Base-by-base conservation (phyloP, 352 stramenopile species). In the Elongisporangium prolatum region DNA sequence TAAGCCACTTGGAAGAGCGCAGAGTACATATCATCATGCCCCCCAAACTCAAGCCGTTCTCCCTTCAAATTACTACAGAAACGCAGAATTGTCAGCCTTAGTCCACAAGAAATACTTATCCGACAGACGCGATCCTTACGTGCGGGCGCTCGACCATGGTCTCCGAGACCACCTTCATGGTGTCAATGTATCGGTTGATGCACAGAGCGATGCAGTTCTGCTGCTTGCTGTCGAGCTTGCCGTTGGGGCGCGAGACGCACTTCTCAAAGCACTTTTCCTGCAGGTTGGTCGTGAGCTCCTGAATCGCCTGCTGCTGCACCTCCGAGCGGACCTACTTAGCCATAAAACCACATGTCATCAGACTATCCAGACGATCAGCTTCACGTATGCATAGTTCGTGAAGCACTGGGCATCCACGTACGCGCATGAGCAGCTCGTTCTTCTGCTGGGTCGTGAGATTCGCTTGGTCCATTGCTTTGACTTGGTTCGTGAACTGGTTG, bases 221-320 rank as follows among this genome's bases (percentile, higher is more conserved):
- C 75, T 96, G 85, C 79, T 96, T 96, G 77, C 78, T 84, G 67
- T 93, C 84, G 40, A 96, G 71, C 72, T 93, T 93, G 61, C 80
- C 80, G 57, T 80, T 85, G 18, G 87, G 72, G 56, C 71, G 80
- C 48, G 84, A 76, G 67, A 96, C 79, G 75, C 87, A 96, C 71
- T 95, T 92, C 74, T 96, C 85, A 61, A 96, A 96, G 68, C 87
- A 96, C 65, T 96, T 96, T 57, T 93, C 83, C 71, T 94, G 85
- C 51, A 96, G 60, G 62, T 84, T 93, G 71, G 89, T 80, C 54
- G 84, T 94, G 65, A 96, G 65, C 62, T 93, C 84, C 70, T 95
- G 81, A 38, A 94, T 69, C 56, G 83, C 83, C 65, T 93, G 83
- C 61, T 85, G 69, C 69, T 93, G 80, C 28, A 95, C 78, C 69